Conservation (phyloP, 257 asterid genomes). For the Echites panduratus region DNA sequence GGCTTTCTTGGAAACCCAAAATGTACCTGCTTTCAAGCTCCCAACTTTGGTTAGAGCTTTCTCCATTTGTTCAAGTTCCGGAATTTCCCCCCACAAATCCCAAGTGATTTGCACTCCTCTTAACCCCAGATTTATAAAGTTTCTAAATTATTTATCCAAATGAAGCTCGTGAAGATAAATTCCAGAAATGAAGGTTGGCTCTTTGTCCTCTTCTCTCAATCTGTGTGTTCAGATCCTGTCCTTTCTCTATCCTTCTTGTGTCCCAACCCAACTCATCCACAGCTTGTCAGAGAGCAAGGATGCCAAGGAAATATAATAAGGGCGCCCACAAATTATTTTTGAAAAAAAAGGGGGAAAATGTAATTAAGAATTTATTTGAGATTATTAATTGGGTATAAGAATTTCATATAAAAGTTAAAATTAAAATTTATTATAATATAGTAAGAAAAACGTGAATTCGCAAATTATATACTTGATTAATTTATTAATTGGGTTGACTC, state of each 20-base stretch:
- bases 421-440: too few species aligned
- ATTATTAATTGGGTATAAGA: too few species aligned
- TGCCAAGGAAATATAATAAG: too few species aligned
- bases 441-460: too few species aligned
- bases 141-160: too few species aligned
- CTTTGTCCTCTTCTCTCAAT: background rate
- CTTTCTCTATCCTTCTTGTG: conserved; percentile 12
- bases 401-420: too few species aligned
- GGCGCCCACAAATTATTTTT: conserved; percentile 28
- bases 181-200: background rate
- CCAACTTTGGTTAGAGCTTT: conserved; percentile 78
- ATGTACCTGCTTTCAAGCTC: conserved; percentile 75
- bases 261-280: conserved; percentile 38
- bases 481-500: too few species aligned
- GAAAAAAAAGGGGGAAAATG: background rate
- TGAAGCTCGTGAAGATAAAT: background rate
- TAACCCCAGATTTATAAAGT: background rate
- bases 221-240: background rate
- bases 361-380: too few species aligned
- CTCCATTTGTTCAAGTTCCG: conserved; percentile 43
- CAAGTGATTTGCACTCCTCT: background rate
- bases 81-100: background rate
- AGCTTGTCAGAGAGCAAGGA: conserved; percentile 25
- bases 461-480: too few species aligned
- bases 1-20: conserved; percentile 92